Base-by-base conservation (phyloP, 495 filamentous ascomycete species). In the Aspergillus panamensis region DNA sequence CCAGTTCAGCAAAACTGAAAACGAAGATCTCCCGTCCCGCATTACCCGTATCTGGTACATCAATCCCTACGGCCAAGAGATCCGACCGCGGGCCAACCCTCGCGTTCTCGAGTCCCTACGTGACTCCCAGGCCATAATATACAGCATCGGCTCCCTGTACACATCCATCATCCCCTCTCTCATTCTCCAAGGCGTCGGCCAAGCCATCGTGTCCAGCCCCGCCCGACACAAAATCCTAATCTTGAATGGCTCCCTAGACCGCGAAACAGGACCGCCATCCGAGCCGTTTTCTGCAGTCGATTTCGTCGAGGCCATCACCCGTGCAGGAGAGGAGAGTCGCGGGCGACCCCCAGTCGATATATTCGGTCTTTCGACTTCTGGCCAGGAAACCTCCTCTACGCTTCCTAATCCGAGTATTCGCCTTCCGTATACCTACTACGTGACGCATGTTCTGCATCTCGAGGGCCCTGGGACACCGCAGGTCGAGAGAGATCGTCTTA, bases 1-100 rank as follows among this genome's bases (percentile, higher is more conserved):
- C 62, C 71, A 74, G 21, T 94, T 96, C 73, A 83, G 76, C 73
- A 97, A 97, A 69, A 67, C 74, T 43, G 64, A 79, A n/a, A 80
- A 87, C 63, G 80, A 86, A 43, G 88, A 91, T 53, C 80, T 97
- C 8, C 80, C 88, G 0, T 80, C 87, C 7, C 82, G 87, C 37
- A 96, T 97, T 61, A 74, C 82, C 62, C 80, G 93, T 7, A 81
- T 97, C 60, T 97, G 90, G 91, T 97, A 97, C 74, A 97, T 97
- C 73, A 97, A 96, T 70, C 91, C 91, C 1, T 97, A 96, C 73
- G 93, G 93, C 25, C 83, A 87, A 63, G 92, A 96, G 71, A 96
- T 97, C 67, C 81, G 85, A 21, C 89, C 89, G 0, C 73, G 82
- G 0, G 87, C 90, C 1, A 97, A 96, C 65, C 87, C 90, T 0